These are phyloP conservation scores for Smallanthus sonchifolius DNA, from an alignment of 129 eudicot species.

Conservation along the genomic window DNA sequence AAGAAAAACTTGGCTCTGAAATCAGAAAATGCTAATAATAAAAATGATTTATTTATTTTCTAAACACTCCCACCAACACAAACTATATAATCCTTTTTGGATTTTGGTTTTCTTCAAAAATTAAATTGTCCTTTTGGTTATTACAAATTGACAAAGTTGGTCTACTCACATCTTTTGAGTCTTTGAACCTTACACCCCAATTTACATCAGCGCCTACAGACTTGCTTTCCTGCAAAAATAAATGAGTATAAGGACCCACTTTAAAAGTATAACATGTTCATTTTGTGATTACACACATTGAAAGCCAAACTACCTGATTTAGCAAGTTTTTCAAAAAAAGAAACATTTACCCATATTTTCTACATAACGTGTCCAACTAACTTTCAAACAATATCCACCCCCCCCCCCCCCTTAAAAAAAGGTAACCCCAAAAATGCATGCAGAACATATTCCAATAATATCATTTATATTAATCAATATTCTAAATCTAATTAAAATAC, in stretches of 20 bases:
- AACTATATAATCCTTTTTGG: background rate
- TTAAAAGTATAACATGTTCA: conserved; percentile 6
- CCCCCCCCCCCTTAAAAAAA: background rate
- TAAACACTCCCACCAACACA: background rate
- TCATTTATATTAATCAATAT: background rate
- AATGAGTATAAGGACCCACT: background rate
- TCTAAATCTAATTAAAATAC: background rate
- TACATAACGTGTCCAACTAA: background rate
- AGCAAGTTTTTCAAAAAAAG: background rate
- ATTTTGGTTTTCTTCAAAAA: background rate
- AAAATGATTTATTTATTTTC: background rate
- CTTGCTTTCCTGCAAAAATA: conserved; percentile 70
- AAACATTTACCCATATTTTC: background rate
- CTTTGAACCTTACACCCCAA: conserved; percentile 93
- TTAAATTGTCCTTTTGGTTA: background rate
- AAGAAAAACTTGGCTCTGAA: conserved; percentile 59
- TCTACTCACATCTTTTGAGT: conserved; percentile 62
- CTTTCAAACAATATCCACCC: background rate
- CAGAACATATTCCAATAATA: background rate
- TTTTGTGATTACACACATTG: background rate
- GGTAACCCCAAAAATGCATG: background rate
- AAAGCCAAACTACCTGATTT: background rate
- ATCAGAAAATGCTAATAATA: conserved; percentile 17
- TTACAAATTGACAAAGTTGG: conserved; percentile 5
- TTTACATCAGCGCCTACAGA: conserved; percentile 95